phyloP scores from a whole-genome alignment of 441 rosid genomes.

The Populus hybrid region DNA sequence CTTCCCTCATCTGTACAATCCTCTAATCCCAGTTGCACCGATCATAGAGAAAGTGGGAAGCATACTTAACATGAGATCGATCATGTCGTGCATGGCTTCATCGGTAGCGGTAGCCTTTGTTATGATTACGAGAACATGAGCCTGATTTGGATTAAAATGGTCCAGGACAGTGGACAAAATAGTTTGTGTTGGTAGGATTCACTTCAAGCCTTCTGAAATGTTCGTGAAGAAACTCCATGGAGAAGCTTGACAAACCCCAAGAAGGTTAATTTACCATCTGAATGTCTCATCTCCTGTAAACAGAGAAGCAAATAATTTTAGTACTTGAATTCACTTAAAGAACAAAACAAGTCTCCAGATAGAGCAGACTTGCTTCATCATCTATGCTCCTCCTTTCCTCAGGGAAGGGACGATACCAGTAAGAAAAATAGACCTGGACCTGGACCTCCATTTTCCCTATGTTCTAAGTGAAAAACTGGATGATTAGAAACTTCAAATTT shows the following conservation, averaged over 20 bases:
- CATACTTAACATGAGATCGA: conserved; percentile 14
- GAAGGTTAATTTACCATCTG: conserved; percentile 30
- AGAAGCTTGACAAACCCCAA: conserved; percentile 79
- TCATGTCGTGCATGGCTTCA: conserved; percentile 15
- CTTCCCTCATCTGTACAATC: conserved; percentile 54
- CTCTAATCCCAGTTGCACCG: conserved; percentile 29
- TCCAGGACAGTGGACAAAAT: background rate
- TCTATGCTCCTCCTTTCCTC: background rate
- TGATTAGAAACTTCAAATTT: background rate
- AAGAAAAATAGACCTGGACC: background rate
- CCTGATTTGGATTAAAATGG: background rate
- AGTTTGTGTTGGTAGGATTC: background rate
- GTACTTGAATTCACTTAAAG: background rate
- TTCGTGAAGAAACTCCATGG: conserved; percentile 75
- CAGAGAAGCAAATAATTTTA: background rate
- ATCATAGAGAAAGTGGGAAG: conserved; percentile 10
- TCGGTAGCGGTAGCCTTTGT: background rate
- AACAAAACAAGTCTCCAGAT: background rate
- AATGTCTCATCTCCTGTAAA: conserved; percentile 50
- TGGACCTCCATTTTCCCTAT: background rate
- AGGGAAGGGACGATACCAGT: background rate
- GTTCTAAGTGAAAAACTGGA: background rate
- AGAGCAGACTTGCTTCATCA: background rate
- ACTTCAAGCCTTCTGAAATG: conserved; percentile 59
- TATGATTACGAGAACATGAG: background rate